A percentile compares a stretch with the other conserved stretches of the same genome.
Conservation (phyloP, 148 eudicot species). For the Talinum fruticosum region DNA sequence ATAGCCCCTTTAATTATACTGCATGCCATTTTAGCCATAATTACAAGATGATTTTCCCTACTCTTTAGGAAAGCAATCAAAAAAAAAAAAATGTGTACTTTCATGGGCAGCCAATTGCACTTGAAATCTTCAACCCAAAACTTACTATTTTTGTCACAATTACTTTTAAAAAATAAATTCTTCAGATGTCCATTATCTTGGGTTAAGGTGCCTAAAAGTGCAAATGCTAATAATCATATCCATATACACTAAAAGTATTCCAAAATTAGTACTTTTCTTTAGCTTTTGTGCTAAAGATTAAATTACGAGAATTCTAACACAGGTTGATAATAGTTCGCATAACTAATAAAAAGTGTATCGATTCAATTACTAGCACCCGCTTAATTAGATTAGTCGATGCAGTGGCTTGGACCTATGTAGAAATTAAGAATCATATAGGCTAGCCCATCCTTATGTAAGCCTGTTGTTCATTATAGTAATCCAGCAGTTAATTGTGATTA, state of each 20-base stretch:
- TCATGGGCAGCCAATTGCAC: conserved; percentile 17
- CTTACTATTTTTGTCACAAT: background rate
- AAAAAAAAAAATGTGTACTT: conserved; percentile 8
- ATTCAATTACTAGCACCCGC: no score
- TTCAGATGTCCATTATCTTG: background rate
- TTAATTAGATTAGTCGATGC: no score
- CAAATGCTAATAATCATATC: background rate
- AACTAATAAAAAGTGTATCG: no score
- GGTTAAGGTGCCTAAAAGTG: background rate
- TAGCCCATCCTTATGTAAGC: background rate
- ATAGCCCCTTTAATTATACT: background rate
- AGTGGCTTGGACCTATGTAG: no score
- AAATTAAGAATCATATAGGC: no score
- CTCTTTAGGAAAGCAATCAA: conserved; percentile 8
- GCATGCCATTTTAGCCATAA: conserved; percentile 14
- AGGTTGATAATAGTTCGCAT: no score
- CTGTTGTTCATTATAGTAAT: no score
- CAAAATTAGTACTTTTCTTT: no score
- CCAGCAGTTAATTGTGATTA: no score
- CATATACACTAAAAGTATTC: background rate
- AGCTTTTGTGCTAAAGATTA: no score
- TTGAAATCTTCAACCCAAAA: conserved; percentile 24
- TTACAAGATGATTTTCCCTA: conserved; percentile 25
- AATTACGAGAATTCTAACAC: no score
- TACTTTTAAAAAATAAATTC: background rate